Evolutionary conservation across 2,329 filamentous ascomycete species (phyloP).

Genomic region (Penicillium sp.): DNA sequence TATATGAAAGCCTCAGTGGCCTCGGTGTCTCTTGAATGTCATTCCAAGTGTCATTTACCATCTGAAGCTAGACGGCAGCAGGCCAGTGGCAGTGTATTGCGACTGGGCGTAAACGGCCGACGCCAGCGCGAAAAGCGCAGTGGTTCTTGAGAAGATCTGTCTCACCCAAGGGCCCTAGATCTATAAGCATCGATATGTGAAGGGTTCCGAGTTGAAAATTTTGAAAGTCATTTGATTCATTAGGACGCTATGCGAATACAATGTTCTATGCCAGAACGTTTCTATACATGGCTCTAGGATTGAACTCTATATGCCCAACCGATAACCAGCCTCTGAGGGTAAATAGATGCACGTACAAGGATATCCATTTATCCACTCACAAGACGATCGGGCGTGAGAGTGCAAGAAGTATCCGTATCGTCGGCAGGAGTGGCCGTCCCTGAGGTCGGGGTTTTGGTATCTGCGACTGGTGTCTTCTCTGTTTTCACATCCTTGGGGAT

Average conservation of each 20-base stretch:
- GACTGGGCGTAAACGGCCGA: too few species aligned
- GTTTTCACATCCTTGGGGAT: conserved; percentile 12
- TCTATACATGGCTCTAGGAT: neutral
- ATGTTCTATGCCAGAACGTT: conserved; percentile 2
- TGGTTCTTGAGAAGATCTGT: too few species aligned
- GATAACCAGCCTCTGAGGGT: neutral
- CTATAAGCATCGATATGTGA: too few species aligned
- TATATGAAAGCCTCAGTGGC: too few species aligned
- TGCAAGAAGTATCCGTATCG: conserved; percentile 15
- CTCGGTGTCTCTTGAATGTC: too few species aligned
- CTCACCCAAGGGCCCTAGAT: too few species aligned
- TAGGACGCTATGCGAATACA: conserved; percentile 4
- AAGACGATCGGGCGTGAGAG: conserved; percentile 28
- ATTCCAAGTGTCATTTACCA: too few species aligned
- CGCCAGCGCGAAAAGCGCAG: too few species aligned
- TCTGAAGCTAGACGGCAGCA: too few species aligned
- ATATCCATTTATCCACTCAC: conserved; percentile 26
- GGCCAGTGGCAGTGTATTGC: too few species aligned
- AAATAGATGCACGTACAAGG: neutral
- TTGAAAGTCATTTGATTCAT: neutral
- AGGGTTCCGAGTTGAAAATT: too few species aligned
- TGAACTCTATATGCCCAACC: neutral
- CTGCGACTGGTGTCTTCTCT: conserved; percentile 3
- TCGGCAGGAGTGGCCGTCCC: conserved; percentile 12
- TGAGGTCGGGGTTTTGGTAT: conserved; percentile 5